These are phyloP conservation scores for Adansonia grandidieri DNA, from an alignment of 441 rosid genomes.

Conservation along the genomic window DNA sequence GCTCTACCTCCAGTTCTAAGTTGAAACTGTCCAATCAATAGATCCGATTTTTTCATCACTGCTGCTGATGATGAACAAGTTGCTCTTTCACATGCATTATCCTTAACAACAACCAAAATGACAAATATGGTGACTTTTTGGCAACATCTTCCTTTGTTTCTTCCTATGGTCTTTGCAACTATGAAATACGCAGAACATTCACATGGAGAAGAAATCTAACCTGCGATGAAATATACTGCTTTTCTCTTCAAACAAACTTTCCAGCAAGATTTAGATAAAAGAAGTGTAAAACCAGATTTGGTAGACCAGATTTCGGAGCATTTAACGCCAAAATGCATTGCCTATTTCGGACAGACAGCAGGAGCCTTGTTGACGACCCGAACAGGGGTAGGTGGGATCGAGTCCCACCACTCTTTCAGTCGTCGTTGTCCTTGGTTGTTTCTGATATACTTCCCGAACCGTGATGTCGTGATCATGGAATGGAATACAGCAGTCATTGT, in stretches of 20 bases:
- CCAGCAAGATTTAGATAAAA: background rate
- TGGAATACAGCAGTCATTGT: constrained; percentile 42
- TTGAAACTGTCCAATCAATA: no score
- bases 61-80: no score
- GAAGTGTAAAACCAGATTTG: background rate
- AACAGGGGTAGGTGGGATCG: constrained; percentile 74
- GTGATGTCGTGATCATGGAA: constrained; percentile 51
- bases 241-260: background rate
- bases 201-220: background rate
- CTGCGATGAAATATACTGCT: background rate
- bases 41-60: no score
- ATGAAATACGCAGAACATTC: background rate
- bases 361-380: constrained; percentile 43
- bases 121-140: background rate
- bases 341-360: constrained; percentile 30
- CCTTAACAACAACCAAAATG: no score
- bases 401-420: constrained; percentile 90
- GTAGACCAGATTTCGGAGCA: background rate
- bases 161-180: background rate
- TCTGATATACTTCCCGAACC: constrained; percentile 47
- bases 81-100: no score
- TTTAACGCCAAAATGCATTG: background rate
- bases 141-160: background rate
- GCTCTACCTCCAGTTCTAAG: no score
- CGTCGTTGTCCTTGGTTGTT: constrained; percentile 63